A percentile compares a stretch with the other conserved stretches of the same genome.
These are phyloP conservation scores for Pichia californica DNA, from an alignment of 805 yeast species.

Conservation along the genomic window DNA sequence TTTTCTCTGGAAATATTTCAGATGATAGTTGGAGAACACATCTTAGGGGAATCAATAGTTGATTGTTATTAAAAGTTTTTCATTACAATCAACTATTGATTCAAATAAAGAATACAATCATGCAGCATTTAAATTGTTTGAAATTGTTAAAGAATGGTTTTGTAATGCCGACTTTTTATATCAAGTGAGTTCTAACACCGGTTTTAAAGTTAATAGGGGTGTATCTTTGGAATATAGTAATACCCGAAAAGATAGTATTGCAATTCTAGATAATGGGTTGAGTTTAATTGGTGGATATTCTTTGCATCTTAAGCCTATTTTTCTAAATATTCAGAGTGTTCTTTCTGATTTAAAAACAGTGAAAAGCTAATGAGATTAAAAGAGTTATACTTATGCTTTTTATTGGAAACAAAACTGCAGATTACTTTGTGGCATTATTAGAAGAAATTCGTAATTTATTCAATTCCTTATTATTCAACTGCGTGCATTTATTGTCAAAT, in stretches of 20 bases:
- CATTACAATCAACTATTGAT: background rate
- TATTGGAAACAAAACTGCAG: background rate
- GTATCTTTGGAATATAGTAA: no score
- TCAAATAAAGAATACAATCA: no score
- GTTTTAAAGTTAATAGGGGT: no score
- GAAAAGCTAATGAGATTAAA: background rate
- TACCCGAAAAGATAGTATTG: background rate
- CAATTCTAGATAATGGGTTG: background rate
- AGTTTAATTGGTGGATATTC: background rate
- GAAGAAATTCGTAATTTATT: background rate
- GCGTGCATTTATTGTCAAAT: background rate
- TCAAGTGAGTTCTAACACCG: background rate
- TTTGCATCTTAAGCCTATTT: background rate
- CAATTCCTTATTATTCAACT: background rate
- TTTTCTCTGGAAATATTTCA: background rate
- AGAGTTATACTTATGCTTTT: no score
- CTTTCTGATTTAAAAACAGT: no score
- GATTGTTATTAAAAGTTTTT: no score
- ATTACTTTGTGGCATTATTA: background rate
- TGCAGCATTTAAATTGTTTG: background rate
- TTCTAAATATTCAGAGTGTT: background rate
- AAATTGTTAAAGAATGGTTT: background rate
- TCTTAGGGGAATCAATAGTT: background rate
- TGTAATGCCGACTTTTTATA: no score
- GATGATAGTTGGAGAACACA: background rate